Evolutionary conservation across 2,329 filamentous ascomycete genomes (phyloP), one percentile per base, ranked within the genome.

Genomic region (Pestalotiopsis sp.): DNA sequence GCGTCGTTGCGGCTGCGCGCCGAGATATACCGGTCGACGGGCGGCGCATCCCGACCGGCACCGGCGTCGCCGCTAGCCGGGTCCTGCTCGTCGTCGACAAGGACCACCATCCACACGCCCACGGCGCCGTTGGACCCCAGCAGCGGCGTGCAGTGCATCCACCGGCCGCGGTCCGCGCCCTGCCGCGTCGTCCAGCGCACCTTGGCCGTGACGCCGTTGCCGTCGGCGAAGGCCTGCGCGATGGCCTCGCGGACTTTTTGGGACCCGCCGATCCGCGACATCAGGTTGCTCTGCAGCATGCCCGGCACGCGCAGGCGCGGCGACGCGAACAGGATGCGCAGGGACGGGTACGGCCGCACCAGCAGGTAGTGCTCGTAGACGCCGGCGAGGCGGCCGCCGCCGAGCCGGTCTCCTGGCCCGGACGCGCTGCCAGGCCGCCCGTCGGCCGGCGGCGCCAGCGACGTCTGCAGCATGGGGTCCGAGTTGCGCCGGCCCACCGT

Each of bases 111-210:
- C 92, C 92, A 94, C 0, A 93, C 91, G 17, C 92, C 92, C 0
- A 94, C 88, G 3, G 87, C 83, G 1, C 90, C 90, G 71, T 90
- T 90, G 57, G 85, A 85, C 2, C 91, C 91, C 3, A 92, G 79
- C 3, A 94, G 80, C 2, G 92, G 92, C 25, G 92, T 94, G 75
- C 91, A 92, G 77, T 94, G 92, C 56, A 94, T 91, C 92, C 92
- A 94, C 58, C 91, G 86, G 63, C 87, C 85, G 20, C 91, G 85
- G 0, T 91, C 92, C 20, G 82, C 79, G 41, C 85, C 83, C 27
- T 58, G 68, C 58, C 83, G 82, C 60, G 83, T 85, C 1, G 93
- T 80, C 92, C 92, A 95, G 66, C 88, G 87, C 14, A 95, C 87
- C 75, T 93, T 93, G 4, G 91, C 91, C 1, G 92, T 94, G 4